Evolutionary conservation across 169 alveolate genomes (phyloP).

Genomic region (Ichthyophthirius multifiliis): DNA sequence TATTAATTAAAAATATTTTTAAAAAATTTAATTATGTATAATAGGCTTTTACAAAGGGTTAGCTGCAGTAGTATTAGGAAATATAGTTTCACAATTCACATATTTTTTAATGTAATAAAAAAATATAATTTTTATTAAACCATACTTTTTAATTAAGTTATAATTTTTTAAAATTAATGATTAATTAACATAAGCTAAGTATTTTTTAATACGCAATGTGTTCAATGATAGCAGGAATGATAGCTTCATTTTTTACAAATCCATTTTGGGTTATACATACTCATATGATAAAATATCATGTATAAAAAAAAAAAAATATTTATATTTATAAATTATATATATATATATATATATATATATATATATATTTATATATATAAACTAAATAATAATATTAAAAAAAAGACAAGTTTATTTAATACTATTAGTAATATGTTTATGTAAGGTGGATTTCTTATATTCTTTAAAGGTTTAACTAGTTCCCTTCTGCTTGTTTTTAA

Average conservation of each 20-base stretch:
- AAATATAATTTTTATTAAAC: background rate
- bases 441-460: background rate
- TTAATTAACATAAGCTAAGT: background rate
- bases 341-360: no score
- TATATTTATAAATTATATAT: no score
- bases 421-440: background rate
- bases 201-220: background rate
- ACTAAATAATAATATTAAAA: background rate
- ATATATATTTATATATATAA: no score
- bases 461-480: conserved; percentile 3
- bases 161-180: background rate
- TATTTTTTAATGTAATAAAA: background rate
- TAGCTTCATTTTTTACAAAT: background rate
- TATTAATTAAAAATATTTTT: no score
- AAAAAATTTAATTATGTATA: background rate
- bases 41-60: conserved; percentile 19
- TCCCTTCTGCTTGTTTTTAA: background rate
- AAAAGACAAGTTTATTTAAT: background rate
- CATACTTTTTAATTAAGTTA: background rate
- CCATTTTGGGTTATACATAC: conserved; percentile 21
- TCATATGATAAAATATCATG: background rate
- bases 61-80: background rate
- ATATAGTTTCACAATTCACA: background rate
- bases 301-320: background rate
- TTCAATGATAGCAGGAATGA: background rate